Percentiles rank a stretch among this genome's conserved stretches.
Conservation (phyloP, 2,329 filamentous ascomycete genomes). For the Xylariaceae sp. region DNA sequence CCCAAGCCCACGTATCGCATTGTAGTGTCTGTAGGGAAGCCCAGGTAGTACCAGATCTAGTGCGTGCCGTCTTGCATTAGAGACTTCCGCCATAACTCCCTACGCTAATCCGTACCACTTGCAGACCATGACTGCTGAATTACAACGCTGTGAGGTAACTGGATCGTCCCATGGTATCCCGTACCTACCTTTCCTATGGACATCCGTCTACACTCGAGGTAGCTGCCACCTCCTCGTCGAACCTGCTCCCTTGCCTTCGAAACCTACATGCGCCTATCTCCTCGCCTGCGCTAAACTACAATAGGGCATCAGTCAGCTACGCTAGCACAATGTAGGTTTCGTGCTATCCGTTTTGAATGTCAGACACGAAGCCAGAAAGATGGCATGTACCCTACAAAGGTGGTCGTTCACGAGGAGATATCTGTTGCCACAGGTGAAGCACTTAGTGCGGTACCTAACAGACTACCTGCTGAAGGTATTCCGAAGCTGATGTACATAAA, state of each 20-base stretch:
- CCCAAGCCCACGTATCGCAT: background rate
- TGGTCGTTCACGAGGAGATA: too few relatives aligned
- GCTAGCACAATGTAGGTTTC: background rate
- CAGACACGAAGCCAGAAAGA: too few relatives aligned
- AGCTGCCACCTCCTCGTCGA: too few relatives aligned
- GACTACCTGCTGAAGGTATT: too few relatives aligned
- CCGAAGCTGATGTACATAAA: background rate
- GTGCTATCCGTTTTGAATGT: background rate
- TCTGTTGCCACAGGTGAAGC: too few relatives aligned
- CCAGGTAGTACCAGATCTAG: background rate
- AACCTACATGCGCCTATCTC: too few relatives aligned
- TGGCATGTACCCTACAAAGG: too few relatives aligned
- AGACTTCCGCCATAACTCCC: background rate
- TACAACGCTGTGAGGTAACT: background rate
- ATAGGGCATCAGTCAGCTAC: background rate
- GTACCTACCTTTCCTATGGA: background rate
- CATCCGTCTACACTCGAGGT: background rate
- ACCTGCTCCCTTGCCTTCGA: too few relatives aligned
- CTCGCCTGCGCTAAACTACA: background rate
- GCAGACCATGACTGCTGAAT: background rate
- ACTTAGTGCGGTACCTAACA: too few relatives aligned
- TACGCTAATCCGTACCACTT: background rate
- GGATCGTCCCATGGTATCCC: background rate
- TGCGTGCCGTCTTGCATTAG: background rate
- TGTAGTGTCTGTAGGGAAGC: background rate